Percentiles rank a stretch among this genome's conserved stretches.
These are phyloP conservation scores for Colletotrichum sp. DNA, from an alignment of 2,329 filamentous ascomycete genomes.

Conservation along the genomic window DNA sequence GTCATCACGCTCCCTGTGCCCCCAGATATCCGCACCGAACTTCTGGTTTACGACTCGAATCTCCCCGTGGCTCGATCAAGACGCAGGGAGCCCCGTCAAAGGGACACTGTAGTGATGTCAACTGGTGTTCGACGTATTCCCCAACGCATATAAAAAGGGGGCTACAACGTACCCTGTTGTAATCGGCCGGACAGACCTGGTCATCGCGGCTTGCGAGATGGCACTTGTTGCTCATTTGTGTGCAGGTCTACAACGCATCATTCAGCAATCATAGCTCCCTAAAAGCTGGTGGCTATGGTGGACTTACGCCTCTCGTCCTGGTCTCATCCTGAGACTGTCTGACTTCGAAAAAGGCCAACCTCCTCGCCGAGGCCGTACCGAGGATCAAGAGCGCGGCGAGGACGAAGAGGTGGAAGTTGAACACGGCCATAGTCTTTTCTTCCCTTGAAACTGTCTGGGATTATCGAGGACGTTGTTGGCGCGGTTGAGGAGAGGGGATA, in stretches of 20 bases:
- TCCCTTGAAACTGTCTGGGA: not conserved
- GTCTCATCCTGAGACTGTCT: conserved; percentile 10
- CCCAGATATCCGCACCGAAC: conserved; percentile 14
- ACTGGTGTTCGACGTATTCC: not conserved
- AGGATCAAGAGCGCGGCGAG: not conserved
- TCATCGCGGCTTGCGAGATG: not conserved
- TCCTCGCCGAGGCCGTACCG: not conserved
- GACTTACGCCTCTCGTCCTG: conserved; percentile 11
- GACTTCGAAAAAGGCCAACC: not conserved
- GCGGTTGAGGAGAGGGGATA: not conserved
- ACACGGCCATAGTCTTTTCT: not conserved
- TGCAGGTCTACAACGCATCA: not conserved
- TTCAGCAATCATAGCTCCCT: not conserved
- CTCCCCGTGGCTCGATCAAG: conserved; percentile 12
- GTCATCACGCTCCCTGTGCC: not conserved
- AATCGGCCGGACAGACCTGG: conserved; percentile 15
- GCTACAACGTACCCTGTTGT: conserved; percentile 4
- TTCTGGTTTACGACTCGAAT: conserved; percentile 10
- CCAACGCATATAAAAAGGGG: not conserved
- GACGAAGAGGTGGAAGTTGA: not conserved
- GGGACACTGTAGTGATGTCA: conserved; percentile 8
- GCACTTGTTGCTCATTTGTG: conserved; percentile 18
- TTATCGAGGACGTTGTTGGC: not conserved
- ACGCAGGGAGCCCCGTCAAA: conserved; percentile 12
- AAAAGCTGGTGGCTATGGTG: not conserved